Percentiles rank a stretch among this genome's conserved stretches.
phyloP scores from a whole-genome alignment of 2,329 filamentous ascomycete species.

The Exophiala oligosperma region DNA sequence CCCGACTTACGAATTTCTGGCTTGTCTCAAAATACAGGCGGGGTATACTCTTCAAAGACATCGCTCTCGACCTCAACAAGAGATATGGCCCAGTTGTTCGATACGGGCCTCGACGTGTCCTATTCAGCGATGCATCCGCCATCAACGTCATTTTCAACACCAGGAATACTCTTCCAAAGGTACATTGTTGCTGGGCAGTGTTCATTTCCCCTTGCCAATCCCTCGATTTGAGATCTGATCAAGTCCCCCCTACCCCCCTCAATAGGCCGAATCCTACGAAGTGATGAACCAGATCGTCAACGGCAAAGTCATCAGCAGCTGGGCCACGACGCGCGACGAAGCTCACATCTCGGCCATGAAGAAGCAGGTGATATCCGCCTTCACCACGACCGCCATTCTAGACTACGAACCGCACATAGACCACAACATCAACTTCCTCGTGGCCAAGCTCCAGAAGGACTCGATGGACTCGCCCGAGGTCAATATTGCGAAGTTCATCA shows the following conservation, averaged over 20 bases:
- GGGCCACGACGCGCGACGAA: slow-evolving; percentile 11
- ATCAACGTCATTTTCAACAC: slow-evolving; percentile 17
- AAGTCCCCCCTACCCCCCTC: neutral
- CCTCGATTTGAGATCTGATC: neutral
- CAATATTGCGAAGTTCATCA: slow-evolving; percentile 2
- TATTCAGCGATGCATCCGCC: slow-evolving; percentile 15
- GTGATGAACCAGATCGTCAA: slow-evolving; percentile 3
- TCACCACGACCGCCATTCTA: slow-evolving; percentile 67
- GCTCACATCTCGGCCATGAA: slow-evolving; percentile 57
- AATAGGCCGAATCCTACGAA: slow-evolving; percentile 14
- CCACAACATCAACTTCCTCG: slow-evolving; percentile 17
- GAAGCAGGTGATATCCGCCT: slow-evolving; percentile 71
- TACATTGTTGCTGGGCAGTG: neutral
- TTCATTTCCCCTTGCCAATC: no score
- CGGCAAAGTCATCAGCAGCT: slow-evolving; percentile 6
- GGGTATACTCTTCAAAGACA: neutral
- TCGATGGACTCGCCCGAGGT: neutral
- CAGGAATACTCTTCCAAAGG: slow-evolving; percentile 16
- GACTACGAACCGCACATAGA: slow-evolving; percentile 84
- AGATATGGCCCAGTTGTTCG: slow-evolving; percentile 21
- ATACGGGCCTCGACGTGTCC: slow-evolving; percentile 16
- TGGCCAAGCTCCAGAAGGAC: slow-evolving; percentile 1
- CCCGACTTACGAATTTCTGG: slow-evolving; percentile 73
- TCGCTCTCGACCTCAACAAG: slow-evolving; percentile 9
- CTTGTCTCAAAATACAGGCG: slow-evolving; percentile 47